Conservation (phyloP, 768 basidiomycete species). For the Serendipita indica region DNA sequence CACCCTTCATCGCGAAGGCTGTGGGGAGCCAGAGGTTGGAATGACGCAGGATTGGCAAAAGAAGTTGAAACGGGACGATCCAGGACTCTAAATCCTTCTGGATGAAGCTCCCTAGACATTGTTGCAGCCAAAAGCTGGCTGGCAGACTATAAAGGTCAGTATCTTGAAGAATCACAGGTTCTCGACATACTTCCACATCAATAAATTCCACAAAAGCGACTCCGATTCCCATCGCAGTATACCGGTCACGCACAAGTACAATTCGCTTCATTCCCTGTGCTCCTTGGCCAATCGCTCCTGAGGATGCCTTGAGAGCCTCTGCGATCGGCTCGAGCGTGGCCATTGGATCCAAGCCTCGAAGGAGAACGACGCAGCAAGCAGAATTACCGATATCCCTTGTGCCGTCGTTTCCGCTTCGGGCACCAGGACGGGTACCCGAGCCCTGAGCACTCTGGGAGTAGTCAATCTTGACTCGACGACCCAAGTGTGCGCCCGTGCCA, state of each 20-base stretch:
- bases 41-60: slow-evolving; percentile 84
- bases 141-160: slow-evolving; percentile 44
- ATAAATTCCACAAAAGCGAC: slow-evolving; percentile 90
- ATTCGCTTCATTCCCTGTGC: slow-evolving; percentile 80
- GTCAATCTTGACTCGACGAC: slow-evolving; percentile 86
- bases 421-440: slow-evolving; percentile 37
- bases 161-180: neutral
- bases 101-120: slow-evolving; percentile 76
- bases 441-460: slow-evolving; percentile 77
- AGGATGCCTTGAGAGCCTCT: slow-evolving; percentile 66
- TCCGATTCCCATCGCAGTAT: slow-evolving; percentile 77
- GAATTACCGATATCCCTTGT: slow-evolving; percentile 89
- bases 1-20: slow-evolving; percentile 66
- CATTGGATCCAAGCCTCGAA: slow-evolving; percentile 79
- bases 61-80: slow-evolving; percentile 81
- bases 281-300: slow-evolving; percentile 61
- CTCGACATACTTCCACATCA: slow-evolving; percentile 58
- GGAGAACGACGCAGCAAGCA: slow-evolving; percentile 67
- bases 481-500: slow-evolving; percentile 66
- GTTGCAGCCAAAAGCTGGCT: slow-evolving; percentile 67
- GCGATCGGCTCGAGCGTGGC: slow-evolving; percentile 81
- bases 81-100: slow-evolving; percentile 86
- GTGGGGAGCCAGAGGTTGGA: slow-evolving; percentile 64
- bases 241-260: slow-evolving; percentile 76
- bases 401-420: slow-evolving; percentile 63